Evolutionary conservation across 192 early-diverging fungal species (phyloP).

Genomic region (Coemansia sp.): DNA sequence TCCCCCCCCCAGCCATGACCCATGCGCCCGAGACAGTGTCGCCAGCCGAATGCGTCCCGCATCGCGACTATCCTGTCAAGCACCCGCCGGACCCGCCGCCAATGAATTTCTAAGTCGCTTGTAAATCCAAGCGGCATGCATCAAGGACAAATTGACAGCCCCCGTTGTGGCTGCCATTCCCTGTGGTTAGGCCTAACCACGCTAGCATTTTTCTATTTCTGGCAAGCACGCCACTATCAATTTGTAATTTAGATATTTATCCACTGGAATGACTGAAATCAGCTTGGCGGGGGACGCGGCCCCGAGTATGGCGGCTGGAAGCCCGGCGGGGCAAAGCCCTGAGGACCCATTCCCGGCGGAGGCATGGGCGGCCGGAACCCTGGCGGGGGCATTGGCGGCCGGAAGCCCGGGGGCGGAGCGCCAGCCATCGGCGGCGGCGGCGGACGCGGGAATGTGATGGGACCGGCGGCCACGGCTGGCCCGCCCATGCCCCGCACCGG

Average conservation of each 20-base stretch:
- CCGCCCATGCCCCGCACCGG: conserved; percentile 95
- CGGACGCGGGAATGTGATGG: conserved; percentile 73
- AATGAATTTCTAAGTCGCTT: conserved; percentile 18
- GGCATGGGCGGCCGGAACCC: conserved; percentile 63
- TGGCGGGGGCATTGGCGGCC: conserved; percentile 58
- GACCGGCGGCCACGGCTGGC: conserved; percentile 57
- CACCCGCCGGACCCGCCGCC: conserved; percentile 51
- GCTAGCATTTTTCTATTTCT: no score
- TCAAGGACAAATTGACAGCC: no score
- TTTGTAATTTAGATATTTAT: no score
- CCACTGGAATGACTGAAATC: no score
- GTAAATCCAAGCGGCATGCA: background rate
- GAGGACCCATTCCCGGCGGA: conserved; percentile 55
- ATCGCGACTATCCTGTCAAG: conserved; percentile 51
- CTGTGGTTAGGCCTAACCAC: no score
- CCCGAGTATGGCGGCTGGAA: conserved; percentile 46
- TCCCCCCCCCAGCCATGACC: background rate
- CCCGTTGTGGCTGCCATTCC: no score
- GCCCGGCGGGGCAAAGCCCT: conserved; percentile 42
- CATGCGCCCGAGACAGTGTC: background rate
- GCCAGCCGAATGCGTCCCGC: conserved; percentile 26
- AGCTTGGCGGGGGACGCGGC: conserved; percentile 27
- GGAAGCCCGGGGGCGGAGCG: conserved; percentile 52
- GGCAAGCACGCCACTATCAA: no score
- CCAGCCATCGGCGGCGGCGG: conserved; percentile 61